A percentile compares a stretch with the other conserved stretches of the same genome.
Conservation (phyloP, 2,329 filamentous ascomycete genomes). For the Beauveria pseudobassiana region DNA sequence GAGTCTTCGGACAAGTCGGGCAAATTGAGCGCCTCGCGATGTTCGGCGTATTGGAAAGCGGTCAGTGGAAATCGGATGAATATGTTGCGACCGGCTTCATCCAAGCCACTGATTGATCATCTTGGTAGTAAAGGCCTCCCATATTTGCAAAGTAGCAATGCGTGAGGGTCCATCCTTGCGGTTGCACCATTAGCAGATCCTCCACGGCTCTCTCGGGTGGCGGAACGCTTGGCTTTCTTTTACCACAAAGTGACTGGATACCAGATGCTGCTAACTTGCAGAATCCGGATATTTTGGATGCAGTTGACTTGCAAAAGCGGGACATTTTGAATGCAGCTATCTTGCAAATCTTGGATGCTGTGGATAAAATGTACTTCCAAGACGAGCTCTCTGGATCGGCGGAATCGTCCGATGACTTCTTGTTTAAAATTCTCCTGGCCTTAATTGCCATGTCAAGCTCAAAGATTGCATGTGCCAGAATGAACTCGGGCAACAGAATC, state of each 20-base stretch:
- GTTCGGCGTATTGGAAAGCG: not conserved
- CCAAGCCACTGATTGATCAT: not conserved
- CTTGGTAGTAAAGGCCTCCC: not conserved
- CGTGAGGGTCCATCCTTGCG: not conserved
- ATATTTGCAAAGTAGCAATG: constrained; percentile 1
- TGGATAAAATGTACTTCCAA: no score
- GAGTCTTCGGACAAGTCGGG: not conserved
- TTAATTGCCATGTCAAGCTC: not conserved
- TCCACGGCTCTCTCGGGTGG: no score
- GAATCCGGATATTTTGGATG: not conserved
- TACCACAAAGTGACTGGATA: no score
- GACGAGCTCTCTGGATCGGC: not conserved
- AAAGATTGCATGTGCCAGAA: not conserved
- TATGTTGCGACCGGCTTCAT: not conserved
- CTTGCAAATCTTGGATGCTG: no score
- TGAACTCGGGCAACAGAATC: not conserved
- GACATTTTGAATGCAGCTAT: no score
- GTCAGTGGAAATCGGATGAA: not conserved
- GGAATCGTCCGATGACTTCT: not conserved
- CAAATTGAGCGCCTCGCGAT: not conserved
- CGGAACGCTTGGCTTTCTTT: no score
- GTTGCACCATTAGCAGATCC: not conserved
- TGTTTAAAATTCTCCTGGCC: not conserved
- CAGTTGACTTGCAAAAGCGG: no score
- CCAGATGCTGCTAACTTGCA: not conserved